Base-by-base conservation (phyloP, 176 grass and related monocot species). In the Ampelocalamus luodianensis region DNA sequence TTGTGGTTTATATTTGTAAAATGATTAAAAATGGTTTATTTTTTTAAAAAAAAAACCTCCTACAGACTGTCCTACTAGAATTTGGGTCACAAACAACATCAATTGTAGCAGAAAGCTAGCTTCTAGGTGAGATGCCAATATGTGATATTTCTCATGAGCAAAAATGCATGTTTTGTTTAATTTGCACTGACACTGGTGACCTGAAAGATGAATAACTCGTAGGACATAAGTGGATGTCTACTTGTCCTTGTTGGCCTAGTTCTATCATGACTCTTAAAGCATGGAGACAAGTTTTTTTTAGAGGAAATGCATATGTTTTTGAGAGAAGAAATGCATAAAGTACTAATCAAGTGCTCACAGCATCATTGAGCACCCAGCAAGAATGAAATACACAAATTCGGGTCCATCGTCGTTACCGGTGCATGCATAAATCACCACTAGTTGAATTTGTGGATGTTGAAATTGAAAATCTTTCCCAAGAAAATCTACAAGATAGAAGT, bases 301-400 rank as follows among this genome's bases (percentile, higher is more conserved):
- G 5, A 15, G 26, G 5, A 11, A 65, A 34, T 65, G 12, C 12
- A 16, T 7, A 65, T 34, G 8, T 9, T 58, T 54, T 20, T 7
- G 17, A 7, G 51, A 54, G 16, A 54, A 54, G 0, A 54, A 7
- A 7, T 54, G 51, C 51, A 54, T 54, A 54, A 4, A 20, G 7
- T 58, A 78, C 9, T 78, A 63, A 14, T 77, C 37, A 61, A 29
- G 6, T 27, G 22, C 6, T 78, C 22, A 43, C 20, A 60, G 15
- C 38, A 65, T 79, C 77, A 48, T 14, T 46, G 40, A 49, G 77
- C 59, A 79, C 76, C 39, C 26, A 65, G 24, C 38, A 79, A 65
- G 15, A 7, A 17, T 55, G 6, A 17, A 18, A 20, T 1, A 65
- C 39, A 48, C 40, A 32, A 65, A 17, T 46, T 36, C 17, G 32